Evolutionary conservation across 768 basidiomycete genomes (phyloP), one percentile per base, ranked within the genome.

Genomic region (Suillus cothurnatus): DNA sequence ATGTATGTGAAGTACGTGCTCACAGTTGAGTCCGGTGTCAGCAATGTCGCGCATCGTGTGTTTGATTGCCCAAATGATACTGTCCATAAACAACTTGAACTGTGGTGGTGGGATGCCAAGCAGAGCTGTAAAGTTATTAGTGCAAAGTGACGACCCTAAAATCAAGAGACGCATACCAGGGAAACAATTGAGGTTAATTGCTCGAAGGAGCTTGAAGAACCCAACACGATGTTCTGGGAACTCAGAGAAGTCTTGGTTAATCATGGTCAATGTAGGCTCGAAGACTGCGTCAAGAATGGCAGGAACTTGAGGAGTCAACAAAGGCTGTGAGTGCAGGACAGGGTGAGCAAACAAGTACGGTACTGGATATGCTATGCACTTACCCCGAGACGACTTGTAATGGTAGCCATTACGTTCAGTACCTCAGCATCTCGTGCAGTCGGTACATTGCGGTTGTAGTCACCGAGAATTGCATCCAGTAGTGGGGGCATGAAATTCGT

Each of bases 1-100:
- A 43, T 28, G 45, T 65, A 67, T 14, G 57, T 41, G 45, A 47
- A 21, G 47, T 41, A 62, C 6, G 19, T 69, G 62, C 68, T 79
- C 79, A 94, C 92, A 74, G 72, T 90, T 92, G 65, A 94, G 77
- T 50, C 92, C 92, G 50, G 91, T 93, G 74, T 99, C 97, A 6
- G 95, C 94, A 67, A 99, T 97, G 77, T 99, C 97, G 62, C 97
- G 88, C 94, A 97, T 95, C 19, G 94, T 98, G 80, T 99, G 97
- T 78, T 99, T 99, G 82, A 98, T 97, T n/a, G 95, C 97, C 97
- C 97, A 99, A 61, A 97, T 91, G 69, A 98, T 92, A 66, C 94
- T 95, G 77, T 99, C 97, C 88, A 97, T 98, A 77, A 97, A 92
- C 65, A 99, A 81, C 80, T 97, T 98, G 86, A 99, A 98, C 79